Evolutionary conservation across 2,329 filamentous ascomycete species (phyloP).

Genomic region (Alternaria gaisen): DNA sequence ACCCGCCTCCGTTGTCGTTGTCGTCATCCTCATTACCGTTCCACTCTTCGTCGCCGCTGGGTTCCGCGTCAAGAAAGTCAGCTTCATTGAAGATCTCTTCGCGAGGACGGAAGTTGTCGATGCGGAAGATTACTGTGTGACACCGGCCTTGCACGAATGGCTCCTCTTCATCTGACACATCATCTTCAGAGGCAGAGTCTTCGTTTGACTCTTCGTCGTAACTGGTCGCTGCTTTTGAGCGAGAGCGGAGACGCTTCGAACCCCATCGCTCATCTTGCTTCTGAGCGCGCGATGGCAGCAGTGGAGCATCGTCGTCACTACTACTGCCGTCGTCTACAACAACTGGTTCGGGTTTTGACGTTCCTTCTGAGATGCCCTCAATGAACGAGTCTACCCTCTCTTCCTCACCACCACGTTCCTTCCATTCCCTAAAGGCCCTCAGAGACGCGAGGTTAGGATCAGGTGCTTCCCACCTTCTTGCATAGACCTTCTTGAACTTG

Average conservation of each 20-base stretch:
- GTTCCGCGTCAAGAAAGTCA: conserved; percentile 73
- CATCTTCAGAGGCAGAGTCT: conserved; percentile 34
- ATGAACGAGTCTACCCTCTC: conserved; percentile 36
- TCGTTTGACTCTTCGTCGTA: conserved; percentile 44
- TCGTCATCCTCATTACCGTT: conserved; percentile 65
- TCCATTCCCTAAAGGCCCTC: conserved; percentile 54
- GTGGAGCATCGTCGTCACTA: conserved; percentile 40
- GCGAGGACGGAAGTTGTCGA: conserved; percentile 78
- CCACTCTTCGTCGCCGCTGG: conserved; percentile 66
- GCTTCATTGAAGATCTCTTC: conserved; percentile 75
- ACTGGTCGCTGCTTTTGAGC: conserved; percentile 34
- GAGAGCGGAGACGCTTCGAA: conserved; percentile 41
- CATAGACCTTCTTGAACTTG: conserved; percentile 73
- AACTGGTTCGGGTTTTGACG: neutral
- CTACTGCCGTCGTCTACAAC: conserved; percentile 15
- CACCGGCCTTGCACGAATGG: conserved; percentile 72
- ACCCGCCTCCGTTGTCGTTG: conserved; percentile 51
- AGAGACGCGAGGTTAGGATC: conserved; percentile 54
- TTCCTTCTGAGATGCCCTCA: conserved; percentile 26
- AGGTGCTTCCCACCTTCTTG: conserved; percentile 60
- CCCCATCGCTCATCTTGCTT: conserved; percentile 41
- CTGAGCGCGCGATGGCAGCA: conserved; percentile 29
- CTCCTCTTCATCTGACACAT: conserved; percentile 25
- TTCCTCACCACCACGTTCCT: conserved; percentile 27
- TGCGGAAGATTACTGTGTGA: conserved; percentile 72